Percentiles rank a stretch among this genome's conserved stretches.
Conservation (phyloP, 257 asterid species). For the Hygrophila difformis region DNA sequence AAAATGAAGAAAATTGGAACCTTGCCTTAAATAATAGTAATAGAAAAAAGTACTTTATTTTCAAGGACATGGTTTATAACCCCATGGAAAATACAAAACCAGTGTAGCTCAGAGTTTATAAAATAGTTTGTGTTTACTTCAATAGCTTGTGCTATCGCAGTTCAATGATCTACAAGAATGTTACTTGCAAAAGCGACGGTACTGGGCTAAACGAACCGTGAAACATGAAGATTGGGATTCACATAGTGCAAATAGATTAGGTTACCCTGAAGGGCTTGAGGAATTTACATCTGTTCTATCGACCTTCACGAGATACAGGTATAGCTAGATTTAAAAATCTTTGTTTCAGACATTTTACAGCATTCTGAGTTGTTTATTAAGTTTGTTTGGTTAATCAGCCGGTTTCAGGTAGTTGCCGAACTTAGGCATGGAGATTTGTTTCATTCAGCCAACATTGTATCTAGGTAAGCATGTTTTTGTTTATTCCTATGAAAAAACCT, state of each 20-base stretch:
- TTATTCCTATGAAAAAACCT: too few species aligned
- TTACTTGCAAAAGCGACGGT: slow-evolving; percentile 47
- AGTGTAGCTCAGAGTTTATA: too few species aligned
- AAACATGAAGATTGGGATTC: slow-evolving; percentile 25
- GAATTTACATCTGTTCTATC: slow-evolving; percentile 70
- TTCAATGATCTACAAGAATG: slow-evolving; percentile 58
- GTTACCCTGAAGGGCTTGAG: slow-evolving; percentile 51
- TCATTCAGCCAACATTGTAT: slow-evolving; percentile 72
- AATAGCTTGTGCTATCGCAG: slow-evolving; percentile 20
- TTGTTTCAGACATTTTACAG: slow-evolving; percentile 1
- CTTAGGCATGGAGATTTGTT: slow-evolving; percentile 77
- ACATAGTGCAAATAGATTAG: slow-evolving; percentile 21
- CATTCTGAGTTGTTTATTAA: slow-evolving; percentile 5
- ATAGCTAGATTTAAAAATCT: slow-evolving; percentile 4
- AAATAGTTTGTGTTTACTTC: too few species aligned
- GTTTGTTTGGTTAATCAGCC: slow-evolving; percentile 33
- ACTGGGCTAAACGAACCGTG: slow-evolving; percentile 24
- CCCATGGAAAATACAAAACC: too few species aligned
- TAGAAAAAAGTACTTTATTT: too few species aligned
- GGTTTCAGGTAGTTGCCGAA: slow-evolving; percentile 72
- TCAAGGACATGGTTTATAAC: too few species aligned
- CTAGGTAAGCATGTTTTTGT: slow-evolving; percentile 48
- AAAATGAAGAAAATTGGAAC: too few species aligned
- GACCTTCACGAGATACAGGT: slow-evolving; percentile 76
- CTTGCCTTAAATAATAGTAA: too few species aligned